Conservation (phyloP, 2,329 filamentous ascomycete genomes). For the Beauveria australis region DNA sequence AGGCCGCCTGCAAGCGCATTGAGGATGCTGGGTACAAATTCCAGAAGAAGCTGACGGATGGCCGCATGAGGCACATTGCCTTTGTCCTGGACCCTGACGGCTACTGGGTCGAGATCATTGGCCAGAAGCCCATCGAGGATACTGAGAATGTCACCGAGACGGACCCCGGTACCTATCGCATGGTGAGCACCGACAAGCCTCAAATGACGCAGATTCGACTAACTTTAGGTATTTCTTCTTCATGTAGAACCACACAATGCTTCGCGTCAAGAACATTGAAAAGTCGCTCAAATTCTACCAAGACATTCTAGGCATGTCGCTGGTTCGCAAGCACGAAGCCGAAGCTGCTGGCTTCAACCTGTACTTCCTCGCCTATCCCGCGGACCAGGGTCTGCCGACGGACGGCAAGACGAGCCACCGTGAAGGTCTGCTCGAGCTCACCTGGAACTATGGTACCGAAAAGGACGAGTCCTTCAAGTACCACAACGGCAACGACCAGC, state of each 20-base stretch:
- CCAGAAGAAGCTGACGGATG: conserved; percentile 89
- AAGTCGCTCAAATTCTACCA: conserved; percentile 73
- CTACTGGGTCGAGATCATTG: conserved; percentile 80
- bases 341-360: conserved; percentile 70
- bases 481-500: conserved; percentile 85
- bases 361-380: conserved; percentile 83
- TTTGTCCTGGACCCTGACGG: conserved; percentile 84
- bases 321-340: conserved; percentile 66
- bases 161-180: conserved; percentile 66
- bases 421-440: conserved; percentile 84
- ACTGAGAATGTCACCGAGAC: conserved; percentile 66
- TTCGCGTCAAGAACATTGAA: conserved; percentile 78
- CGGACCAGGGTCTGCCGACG: conserved; percentile 42
- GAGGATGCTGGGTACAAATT: conserved; percentile 88
- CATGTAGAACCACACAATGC: conserved; percentile 83
- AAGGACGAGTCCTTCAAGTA: conserved; percentile 79
- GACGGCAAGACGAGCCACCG: conserved; percentile 52
- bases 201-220: not conserved
- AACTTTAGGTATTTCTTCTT: not conserved
- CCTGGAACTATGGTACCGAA: conserved; percentile 78
- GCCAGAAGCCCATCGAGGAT: conserved; percentile 62
- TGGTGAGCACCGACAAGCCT: conserved; percentile 31
- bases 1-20: conserved; percentile 81
- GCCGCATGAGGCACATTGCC: conserved; percentile 78
- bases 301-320: conserved; percentile 80